Percentiles rank a stretch among this genome's conserved stretches.
These are phyloP conservation scores for Berberis vulgaris DNA, from an alignment of 164 flowering plant species.

Conservation along the genomic window DNA sequence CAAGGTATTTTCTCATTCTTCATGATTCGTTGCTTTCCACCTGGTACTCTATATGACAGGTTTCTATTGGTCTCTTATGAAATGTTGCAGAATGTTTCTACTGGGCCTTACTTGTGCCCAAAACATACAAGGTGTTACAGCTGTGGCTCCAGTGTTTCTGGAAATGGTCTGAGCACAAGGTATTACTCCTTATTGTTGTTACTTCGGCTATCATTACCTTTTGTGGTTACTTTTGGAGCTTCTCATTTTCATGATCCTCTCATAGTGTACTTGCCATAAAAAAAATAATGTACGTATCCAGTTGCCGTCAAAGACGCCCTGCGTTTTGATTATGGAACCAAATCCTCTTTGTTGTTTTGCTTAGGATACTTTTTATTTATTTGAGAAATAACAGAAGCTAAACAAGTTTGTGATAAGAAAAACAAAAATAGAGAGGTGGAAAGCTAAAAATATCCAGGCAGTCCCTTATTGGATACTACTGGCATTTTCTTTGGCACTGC, in stretches of 20 bases:
- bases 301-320: no score
- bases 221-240: background rate
- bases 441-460: no score
- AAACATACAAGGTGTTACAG: constrained; percentile 97
- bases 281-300: no score
- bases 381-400: no score
- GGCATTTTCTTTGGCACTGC: no score
- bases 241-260: background rate
- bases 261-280: no score
- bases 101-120: constrained; percentile 91
- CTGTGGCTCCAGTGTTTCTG: constrained; percentile 90
- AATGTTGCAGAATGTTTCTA: constrained; percentile 63
- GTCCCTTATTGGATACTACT: no score
- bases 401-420: no score
- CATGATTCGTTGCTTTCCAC: background rate
- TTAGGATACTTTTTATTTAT: no score
- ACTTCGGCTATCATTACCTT: background rate
- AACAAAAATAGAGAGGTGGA: no score
- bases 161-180: constrained; percentile 94
- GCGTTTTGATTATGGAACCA: no score
- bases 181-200: constrained; percentile 16
- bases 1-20: constrained; percentile 46
- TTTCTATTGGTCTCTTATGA: background rate
- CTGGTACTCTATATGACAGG: background rate
- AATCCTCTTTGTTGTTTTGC: no score